Evolutionary conservation across 202 grass and related monocot genomes (phyloP).

Genomic region (Panicum virgatum): DNA sequence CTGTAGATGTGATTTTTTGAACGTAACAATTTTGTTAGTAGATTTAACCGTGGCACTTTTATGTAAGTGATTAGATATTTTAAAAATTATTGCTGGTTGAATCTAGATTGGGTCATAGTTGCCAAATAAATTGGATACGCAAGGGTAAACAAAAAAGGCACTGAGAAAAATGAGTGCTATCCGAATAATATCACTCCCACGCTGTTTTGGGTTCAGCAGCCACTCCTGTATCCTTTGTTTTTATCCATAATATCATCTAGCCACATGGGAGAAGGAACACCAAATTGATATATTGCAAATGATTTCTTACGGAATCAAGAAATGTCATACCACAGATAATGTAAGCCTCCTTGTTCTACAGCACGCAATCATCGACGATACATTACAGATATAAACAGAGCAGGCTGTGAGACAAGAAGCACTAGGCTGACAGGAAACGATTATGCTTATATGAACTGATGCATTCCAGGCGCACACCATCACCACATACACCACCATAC

Average conservation of each 20-base stretch:
- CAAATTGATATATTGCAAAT: not conserved
- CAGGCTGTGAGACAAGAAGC: not conserved
- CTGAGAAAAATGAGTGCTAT: too few species aligned
- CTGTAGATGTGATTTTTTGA: too few species aligned
- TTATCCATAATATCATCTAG: not conserved
- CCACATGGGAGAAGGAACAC: not conserved
- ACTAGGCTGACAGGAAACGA: conserved; percentile 13
- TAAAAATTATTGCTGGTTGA: too few species aligned
- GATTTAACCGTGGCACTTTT: too few species aligned
- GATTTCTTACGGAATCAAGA: not conserved
- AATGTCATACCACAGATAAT: conserved; percentile 23
- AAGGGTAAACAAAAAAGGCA: too few species aligned
- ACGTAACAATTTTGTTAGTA: too few species aligned
- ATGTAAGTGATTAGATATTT: too few species aligned
- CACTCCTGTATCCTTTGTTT: too few species aligned
- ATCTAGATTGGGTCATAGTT: too few species aligned
- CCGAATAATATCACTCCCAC: too few species aligned
- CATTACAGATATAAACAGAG: conserved; percentile 35
- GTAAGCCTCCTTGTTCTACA: conserved; percentile 26
- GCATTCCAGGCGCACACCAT: conserved; percentile 38
- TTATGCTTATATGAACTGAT: conserved; percentile 36
- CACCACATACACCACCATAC: conserved; percentile 33
- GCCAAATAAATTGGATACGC: too few species aligned
- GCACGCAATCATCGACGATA: conserved; percentile 25
- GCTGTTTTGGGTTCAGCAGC: too few species aligned